Evolutionary conservation across 768 basidiomycete genomes (phyloP), one percentile per base, ranked within the genome.

Genomic region (Lactarius psammicola): DNA sequence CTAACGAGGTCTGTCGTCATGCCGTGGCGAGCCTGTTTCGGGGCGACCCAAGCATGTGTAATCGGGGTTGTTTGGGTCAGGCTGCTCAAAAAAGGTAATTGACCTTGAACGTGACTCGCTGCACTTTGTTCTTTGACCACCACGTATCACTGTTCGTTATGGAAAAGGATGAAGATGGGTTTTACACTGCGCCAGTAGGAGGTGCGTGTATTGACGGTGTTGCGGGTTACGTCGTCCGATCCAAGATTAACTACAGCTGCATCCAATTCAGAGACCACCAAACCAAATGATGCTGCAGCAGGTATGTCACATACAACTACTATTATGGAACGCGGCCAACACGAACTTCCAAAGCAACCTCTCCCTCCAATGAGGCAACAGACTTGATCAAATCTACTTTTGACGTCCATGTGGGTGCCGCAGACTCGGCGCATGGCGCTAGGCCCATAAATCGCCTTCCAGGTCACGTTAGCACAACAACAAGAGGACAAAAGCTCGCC

Each of bases 401-500:
- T 72, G 90, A 94, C 77, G 92, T 94, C 68, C 82, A 84, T 71
- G 92, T 92, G 74, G 63, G 87, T 76, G 33, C 38, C 26, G 46
- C 42, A 28, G 23, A 55, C 23, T 63, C n/a, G 65, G 9, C 56
- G 56, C 26, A 31, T 28, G 26, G 38, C 38, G 9, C 28, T 17
- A 54, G 28, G 36, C 31, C 61, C 44, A 59, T 63, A 57, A 58
- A 54, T 58, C 33, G 49, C 55, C 46, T 30, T 66, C 34, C 71
- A 94, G 94, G 95, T 99, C 68, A 98, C 95, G 23, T 84, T 98
- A 64, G 95, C 95, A 58, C 95, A 98, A 78, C 93, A 96, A 74
- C 97, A 98, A 78, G 87, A 84, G 33, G 93, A 99, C 74, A 92
- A 94, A 46, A 89, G 96, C 74, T 98, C 96, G n/a, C 97, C 96